phyloP scores from a whole-genome alignment of 2,329 filamentous ascomycete species.

The Aureobasidium sp. region DNA sequence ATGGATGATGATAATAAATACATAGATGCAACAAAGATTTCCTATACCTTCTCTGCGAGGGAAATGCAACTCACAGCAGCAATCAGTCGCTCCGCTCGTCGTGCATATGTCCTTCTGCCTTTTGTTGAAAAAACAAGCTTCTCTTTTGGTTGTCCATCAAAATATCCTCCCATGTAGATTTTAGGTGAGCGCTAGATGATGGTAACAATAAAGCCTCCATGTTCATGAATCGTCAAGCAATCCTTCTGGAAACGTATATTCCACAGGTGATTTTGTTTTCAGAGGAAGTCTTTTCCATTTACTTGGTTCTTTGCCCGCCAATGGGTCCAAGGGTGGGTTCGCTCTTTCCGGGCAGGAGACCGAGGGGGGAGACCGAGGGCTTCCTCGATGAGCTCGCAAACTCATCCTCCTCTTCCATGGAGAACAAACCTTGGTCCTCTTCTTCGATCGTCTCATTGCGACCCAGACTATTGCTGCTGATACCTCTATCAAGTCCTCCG shows the following conservation, averaged over 20 bases:
- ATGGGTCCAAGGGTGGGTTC: conserved; percentile 12
- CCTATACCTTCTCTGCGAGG: not conserved
- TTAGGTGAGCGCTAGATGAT: not conserved
- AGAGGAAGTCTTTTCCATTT: not conserved
- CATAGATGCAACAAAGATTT: conserved; percentile 1
- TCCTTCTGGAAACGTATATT: not conserved
- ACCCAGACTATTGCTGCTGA: conserved; percentile 21
- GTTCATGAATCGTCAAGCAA: conserved; percentile 8
- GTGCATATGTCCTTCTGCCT: not conserved
- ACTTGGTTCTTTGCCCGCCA: conserved; percentile 11
- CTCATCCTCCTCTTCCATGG: conserved; percentile 22
- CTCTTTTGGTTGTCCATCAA: not conserved
- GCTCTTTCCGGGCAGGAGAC: conserved; percentile 11
- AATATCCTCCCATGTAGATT: not conserved
- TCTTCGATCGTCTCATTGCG: conserved; percentile 22
- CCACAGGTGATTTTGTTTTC: not conserved
- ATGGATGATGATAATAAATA: conserved; percentile 4
- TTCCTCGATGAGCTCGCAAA: not conserved
- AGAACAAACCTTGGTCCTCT: conserved; percentile 23
- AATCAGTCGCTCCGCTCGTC: not conserved
- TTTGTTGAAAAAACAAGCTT: not conserved
- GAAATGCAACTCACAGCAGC: not conserved
- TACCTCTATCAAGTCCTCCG: conserved; percentile 18
- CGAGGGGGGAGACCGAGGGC: conserved; percentile 5
- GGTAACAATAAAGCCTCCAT: not conserved